Conservation (phyloP, 352 stramenopile genomes). For the Peronospora tabacina region DNA sequence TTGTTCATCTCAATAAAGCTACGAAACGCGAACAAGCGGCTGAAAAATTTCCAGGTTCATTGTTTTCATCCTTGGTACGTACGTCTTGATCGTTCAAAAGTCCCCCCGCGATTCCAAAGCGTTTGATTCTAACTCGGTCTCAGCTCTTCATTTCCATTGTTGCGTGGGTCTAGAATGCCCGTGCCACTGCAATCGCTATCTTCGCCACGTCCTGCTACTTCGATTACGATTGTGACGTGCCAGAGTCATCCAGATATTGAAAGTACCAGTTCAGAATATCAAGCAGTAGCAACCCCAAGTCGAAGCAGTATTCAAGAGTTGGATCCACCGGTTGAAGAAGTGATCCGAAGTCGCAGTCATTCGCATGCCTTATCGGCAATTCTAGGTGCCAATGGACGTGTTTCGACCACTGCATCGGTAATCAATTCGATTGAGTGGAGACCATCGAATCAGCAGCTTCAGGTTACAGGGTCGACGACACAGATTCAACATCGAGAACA, state of each 20-base stretch:
- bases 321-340: constrained; percentile 7
- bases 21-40: no score
- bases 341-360: constrained; percentile 26
- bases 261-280: constrained; percentile 28
- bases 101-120: no score
- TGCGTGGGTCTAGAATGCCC: constrained; percentile 20
- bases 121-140: no score
- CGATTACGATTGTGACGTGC: not conserved
- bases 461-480: constrained; percentile 3
- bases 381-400: constrained; percentile 23
- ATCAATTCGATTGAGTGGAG: constrained; percentile 15
- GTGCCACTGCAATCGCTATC: constrained; percentile 20
- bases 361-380: constrained; percentile 42
- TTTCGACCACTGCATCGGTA: constrained; percentile 3
- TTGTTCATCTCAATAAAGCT: no score
- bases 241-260: not conserved
- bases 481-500: constrained; percentile 4
- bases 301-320: constrained; percentile 10
- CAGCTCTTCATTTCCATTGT: not conserved
- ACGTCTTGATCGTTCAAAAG: no score
- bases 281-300: constrained; percentile 31
- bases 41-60: no score
- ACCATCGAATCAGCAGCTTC: constrained; percentile 23
- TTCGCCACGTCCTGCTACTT: constrained; percentile 11
- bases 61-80: no score